Percentiles rank a stretch among this genome's conserved stretches.
Evolutionary conservation across 2,329 filamentous ascomycete species (phyloP).

Genomic region (Reticulascus tulasneorum): DNA sequence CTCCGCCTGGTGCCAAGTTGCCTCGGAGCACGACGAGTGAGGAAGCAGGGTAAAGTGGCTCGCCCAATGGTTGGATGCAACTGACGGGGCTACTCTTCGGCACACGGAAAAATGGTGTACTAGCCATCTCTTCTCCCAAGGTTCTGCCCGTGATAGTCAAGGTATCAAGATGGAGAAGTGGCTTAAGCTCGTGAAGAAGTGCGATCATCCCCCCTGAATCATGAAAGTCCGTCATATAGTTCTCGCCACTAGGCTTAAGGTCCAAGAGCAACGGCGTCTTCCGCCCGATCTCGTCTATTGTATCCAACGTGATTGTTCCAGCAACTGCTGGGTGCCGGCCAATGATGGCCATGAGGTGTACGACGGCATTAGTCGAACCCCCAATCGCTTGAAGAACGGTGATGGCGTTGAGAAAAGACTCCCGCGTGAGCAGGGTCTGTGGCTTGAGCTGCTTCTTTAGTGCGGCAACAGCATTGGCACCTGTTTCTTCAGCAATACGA

Average conservation of each 20-base stretch:
- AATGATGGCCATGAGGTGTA: conserved; percentile 83
- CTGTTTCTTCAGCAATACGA: conserved; percentile 73
- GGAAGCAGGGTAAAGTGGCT: conserved; percentile 67
- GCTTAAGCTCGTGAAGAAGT: conserved; percentile 72
- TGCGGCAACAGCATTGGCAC: conserved; percentile 61
- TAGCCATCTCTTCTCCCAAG: conserved; percentile 72
- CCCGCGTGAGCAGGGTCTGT: conserved; percentile 65
- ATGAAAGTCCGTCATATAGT: conserved; percentile 88
- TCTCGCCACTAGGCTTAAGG: conserved; percentile 79
- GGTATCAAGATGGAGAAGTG: conserved; percentile 72
- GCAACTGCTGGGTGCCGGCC: conserved; percentile 66
- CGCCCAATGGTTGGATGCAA: conserved; percentile 62
- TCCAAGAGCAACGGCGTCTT: conserved; percentile 79
- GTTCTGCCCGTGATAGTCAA: conserved; percentile 82
- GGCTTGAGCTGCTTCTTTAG: conserved; percentile 68
- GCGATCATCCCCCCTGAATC: conserved; percentile 82
- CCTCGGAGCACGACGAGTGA: conserved; percentile 79
- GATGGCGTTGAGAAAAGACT: conserved; percentile 79
- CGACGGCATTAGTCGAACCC: conserved; percentile 79
- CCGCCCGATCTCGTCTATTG: conserved; percentile 73
- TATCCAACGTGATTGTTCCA: conserved; percentile 63
- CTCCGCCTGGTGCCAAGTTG: conserved; percentile 78
- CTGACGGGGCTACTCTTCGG: conserved; percentile 26
- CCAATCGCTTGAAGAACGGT: conserved; percentile 83
- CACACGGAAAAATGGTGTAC: conserved; percentile 56